Evolutionary conservation across 768 basidiomycete species (phyloP).

Genomic region (Hydnum rufescens): DNA sequence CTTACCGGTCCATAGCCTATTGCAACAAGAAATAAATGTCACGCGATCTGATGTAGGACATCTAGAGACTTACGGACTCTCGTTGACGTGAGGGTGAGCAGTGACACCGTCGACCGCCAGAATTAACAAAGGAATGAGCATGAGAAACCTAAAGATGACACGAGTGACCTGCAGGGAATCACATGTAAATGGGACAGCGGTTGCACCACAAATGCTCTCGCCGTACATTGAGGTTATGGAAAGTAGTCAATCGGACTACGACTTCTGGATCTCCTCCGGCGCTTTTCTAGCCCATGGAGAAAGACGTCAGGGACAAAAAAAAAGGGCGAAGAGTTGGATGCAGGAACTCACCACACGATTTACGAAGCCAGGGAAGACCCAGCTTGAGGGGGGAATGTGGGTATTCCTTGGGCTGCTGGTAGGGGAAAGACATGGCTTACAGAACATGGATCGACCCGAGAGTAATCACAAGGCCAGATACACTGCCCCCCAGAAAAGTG

Average conservation of each 20-base stretch:
- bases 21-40: not conserved
- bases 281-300: not conserved
- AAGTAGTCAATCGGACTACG: conserved; percentile 51
- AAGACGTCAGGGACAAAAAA: not conserved
- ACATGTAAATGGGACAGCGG: not conserved
- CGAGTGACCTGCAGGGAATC: conserved; percentile 35
- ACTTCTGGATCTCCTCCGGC: conserved; percentile 60
- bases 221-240: conserved; percentile 61
- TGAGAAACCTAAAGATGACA: conserved; percentile 51
- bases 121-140: conserved; percentile 41
- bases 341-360: not conserved
- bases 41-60: not conserved
- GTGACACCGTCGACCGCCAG: conserved; percentile 50
- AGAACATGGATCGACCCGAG: conserved; percentile 52
- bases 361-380: not conserved
- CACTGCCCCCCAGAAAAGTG: conserved; percentile 47
- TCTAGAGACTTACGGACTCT: conserved; percentile 5
- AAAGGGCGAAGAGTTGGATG: not conserved
- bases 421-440: conserved; percentile 16
- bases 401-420: not conserved
- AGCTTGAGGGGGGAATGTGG: conserved; percentile 6
- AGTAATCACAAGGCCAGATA: conserved; percentile 43
- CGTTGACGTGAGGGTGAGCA: conserved; percentile 8
- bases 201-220: not conserved
- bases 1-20: conserved; percentile 28